Base-by-base conservation (phyloP, 139 green algal genomes). In the Chlamydomonas eustigma region DNA sequence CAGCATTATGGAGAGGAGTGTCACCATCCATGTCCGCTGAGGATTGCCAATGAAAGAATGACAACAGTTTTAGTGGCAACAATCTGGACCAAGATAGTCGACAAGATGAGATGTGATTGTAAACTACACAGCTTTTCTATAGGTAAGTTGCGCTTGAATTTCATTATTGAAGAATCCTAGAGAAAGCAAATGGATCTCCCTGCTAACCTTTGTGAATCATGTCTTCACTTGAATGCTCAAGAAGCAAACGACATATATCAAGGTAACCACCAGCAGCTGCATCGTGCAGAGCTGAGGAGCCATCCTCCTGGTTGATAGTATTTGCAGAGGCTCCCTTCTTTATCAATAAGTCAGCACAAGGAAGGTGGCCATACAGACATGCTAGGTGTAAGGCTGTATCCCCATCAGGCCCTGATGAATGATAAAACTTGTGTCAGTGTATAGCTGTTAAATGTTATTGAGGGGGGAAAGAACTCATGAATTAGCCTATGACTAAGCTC, bases 1-100 rank as follows among this genome's bases (percentile, higher is more conserved):
- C 86, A 8, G 83, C 86, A 39, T 85, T 84, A 77, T 90, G 86
- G 35, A 90, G 75, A 0, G 83, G 74, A 4, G 83, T 87, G 72
- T 88, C 83, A 6, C 83, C 86, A 64, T 90, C 86, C 25, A 69
- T 76, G 1, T 76, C 69, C 31, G 33, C 64, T n/a, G 33, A 12
- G 44, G 44, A 18, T 12, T 58, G n/a, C n/a, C n/a, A n/a, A n/a
- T n/a, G n/a, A n/a, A n/a, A n/a, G n/a, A n/a, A n/a, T n/a, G n/a
- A n/a, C n/a, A n/a, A n/a, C n/a, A n/a, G n/a, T n/a, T n/a, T n/a
- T n/a, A n/a, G n/a, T n/a, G n/a, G n/a, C n/a, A n/a, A n/a, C n/a
- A n/a, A n/a, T n/a, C n/a, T n/a, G n/a, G n/a, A n/a, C n/a, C n/a
- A n/a, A n/a, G n/a, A n/a, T n/a, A n/a, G n/a, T n/a, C n/a, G n/a